phyloP scores from a whole-genome alignment of 306 rosid genomes.

The Spatholobus suberectus region DNA sequence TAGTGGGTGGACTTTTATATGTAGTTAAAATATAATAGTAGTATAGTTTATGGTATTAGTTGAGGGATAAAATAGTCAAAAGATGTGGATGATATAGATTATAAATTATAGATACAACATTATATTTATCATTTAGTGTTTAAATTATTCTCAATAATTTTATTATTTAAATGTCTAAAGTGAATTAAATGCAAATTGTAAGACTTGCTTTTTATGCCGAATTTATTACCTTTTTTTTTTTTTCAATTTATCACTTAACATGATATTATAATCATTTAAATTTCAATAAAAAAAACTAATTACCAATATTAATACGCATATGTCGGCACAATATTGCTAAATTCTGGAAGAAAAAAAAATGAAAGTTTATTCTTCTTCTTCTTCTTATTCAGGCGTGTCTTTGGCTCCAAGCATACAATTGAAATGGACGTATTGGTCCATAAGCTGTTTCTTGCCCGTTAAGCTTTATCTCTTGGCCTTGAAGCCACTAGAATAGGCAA shows the following conservation, averaged over 20 bases:
- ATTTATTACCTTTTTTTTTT: too few species aligned
- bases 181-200: not conserved
- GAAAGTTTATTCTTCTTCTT: not conserved
- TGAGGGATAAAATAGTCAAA: too few species aligned
- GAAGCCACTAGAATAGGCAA: not conserved
- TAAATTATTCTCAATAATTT: not conserved
- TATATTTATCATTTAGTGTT: too few species aligned
- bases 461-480: not conserved
- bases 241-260: not conserved
- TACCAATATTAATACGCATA: not conserved
- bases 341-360: not conserved
- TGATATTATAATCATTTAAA: not conserved
- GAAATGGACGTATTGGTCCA: not conserved
- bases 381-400: not conserved
- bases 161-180: not conserved
- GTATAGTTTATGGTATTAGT: too few species aligned
- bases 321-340: not conserved
- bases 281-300: not conserved
- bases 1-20: too few species aligned
- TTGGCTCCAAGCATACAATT: not conserved
- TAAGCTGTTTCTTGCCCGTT: not conserved
- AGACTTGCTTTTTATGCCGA: not conserved
- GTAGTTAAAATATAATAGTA: too few species aligned
- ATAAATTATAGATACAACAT: too few species aligned
- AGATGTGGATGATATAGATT: too few species aligned